Conservation (phyloP, 2,329 filamentous ascomycete genomes). For the Cryphonectria nitschkei region DNA sequence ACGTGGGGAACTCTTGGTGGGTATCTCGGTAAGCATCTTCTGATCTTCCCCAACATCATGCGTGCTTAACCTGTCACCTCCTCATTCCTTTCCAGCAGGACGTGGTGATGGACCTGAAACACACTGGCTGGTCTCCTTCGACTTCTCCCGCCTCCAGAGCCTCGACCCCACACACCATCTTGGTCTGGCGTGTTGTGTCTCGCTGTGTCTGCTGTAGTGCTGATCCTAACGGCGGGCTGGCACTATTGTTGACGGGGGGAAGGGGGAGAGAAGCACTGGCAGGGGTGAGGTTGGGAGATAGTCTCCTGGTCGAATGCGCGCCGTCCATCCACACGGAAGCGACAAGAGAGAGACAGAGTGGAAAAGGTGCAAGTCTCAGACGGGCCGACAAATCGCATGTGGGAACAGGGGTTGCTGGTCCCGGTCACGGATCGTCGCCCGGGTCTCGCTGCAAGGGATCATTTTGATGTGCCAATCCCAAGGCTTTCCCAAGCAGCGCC, state of each 20-base stretch:
- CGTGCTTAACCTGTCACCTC: background rate
- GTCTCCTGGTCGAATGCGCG: background rate
- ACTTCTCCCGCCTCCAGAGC: background rate
- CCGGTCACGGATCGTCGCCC: constrained; percentile 7
- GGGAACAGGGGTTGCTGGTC: background rate
- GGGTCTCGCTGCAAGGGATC: constrained; percentile 11
- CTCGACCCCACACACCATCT: background rate
- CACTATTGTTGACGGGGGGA: background rate
- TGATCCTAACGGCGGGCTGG: background rate
- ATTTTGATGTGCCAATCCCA: background rate
- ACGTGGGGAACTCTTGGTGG: background rate
- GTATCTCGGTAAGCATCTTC: background rate
- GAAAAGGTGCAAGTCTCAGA: background rate
- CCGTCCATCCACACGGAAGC: background rate
- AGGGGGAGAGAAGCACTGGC: background rate
- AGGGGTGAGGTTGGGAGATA: background rate
- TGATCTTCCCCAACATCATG: background rate
- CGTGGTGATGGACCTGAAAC: background rate
- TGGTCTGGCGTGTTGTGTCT: background rate
- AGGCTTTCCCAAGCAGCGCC: background rate
- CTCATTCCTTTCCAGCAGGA: background rate
- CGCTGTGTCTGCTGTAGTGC: background rate
- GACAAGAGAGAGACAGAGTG: background rate
- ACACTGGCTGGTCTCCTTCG: background rate
- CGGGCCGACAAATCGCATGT: constrained; percentile 5